Base-by-base conservation (phyloP, 257 asterid species). In the Penstemon barbatus region DNA sequence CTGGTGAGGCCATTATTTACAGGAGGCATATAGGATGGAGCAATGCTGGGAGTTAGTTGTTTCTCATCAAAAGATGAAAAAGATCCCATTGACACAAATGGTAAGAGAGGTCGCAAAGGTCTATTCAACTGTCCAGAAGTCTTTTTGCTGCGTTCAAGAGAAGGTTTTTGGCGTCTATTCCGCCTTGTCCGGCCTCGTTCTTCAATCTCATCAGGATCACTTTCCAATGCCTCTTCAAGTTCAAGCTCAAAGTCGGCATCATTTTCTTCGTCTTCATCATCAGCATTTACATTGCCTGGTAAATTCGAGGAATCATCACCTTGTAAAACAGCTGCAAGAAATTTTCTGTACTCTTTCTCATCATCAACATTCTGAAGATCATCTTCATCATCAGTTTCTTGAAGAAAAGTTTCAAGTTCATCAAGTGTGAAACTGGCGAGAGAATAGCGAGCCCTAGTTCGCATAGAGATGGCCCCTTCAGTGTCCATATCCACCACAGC, bases 161-260 rank as follows among this genome's bases (percentile, higher is more conserved):
- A 76, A 74, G 78, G 63, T 67, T 79, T 87, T 73, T 84, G 84
- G 79, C 84, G 74, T 80, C 86, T 89, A 72, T 75, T 94, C 70
- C 82, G 86, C 83, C 97, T 86, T 46, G 92, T 84, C 65, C 70
- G 72, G 50, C 89, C 83, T 45, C 87, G 83, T 49, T 75, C 81
- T 71, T 81, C 86, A 68, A 80, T 74, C 76, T 82, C 95, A 64
- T 94, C 99, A 42, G 84, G 85, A 69, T 94, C 99, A 73, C 99
- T 94, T 92, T 89, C 99, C 70, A 89, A 83, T 61, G 97, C 97
- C 84, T 94, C 97, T 77, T 91, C 97, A 69, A 94, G 86, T 77
- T 94, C 99, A 76, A 94, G 96, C 87, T 91, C 99, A 82, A 91
- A 89, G 69, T 91, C 99, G n/a, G 97, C 99, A 86, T 94, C 99